A percentile compares a stretch with the other conserved stretches of the same genome.
Evolutionary conservation across 208 protist genomes (phyloP).

Genomic region (Baffinella frigidus): DNA sequence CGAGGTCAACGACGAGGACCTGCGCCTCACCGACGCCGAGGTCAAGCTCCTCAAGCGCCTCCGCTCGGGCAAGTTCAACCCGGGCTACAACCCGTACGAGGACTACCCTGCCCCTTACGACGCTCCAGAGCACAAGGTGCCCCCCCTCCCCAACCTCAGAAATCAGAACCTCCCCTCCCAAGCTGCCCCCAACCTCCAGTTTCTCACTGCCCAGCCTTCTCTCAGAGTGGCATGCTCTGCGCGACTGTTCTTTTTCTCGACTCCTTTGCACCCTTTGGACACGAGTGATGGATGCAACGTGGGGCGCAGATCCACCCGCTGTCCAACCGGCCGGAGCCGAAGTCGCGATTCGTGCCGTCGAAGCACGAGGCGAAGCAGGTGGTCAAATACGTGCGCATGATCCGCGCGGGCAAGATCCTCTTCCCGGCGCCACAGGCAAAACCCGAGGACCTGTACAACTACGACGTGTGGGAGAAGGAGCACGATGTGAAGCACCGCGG

Average conservation of each 20-base stretch:
- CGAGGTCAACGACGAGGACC: constrained; percentile 74
- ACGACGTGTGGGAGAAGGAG: constrained; percentile 68
- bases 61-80: constrained; percentile 17
- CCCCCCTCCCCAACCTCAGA: too few species aligned
- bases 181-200: too few species aligned
- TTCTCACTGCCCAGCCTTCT: too few species aligned
- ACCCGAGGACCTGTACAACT: constrained; percentile 56
- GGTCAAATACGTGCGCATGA: constrained; percentile 5
- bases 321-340: constrained; percentile 72
- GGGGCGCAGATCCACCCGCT: too few species aligned
- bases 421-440: not conserved
- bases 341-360: constrained; percentile 76
- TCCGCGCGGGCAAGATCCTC: not conserved
- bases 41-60: constrained; percentile 65
- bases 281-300: too few species aligned
- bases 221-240: too few species aligned
- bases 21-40: constrained; percentile 79
- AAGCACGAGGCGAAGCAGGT: constrained; percentile 74
- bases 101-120: constrained; percentile 67
- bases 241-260: too few species aligned
- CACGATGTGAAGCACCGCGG: not conserved
- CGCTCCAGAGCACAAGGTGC: constrained; percentile 13
- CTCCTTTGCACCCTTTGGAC: too few species aligned
- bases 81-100: constrained; percentile 63
- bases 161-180: too few species aligned